Base-by-base conservation (phyloP, 495 filamentous ascomycete species). In the Annulohypoxylon moriforme region DNA sequence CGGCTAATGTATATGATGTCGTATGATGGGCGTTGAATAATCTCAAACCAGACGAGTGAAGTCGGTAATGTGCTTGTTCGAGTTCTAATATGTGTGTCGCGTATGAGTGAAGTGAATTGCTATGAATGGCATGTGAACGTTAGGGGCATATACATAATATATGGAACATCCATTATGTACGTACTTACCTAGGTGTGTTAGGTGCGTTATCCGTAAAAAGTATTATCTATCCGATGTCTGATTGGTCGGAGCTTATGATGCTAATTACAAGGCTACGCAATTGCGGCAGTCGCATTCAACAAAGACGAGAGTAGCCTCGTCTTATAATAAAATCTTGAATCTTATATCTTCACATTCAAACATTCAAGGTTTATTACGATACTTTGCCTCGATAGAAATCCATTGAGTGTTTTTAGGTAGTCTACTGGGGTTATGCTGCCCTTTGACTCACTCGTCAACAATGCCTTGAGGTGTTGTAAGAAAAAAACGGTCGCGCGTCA, bases 1-100 rank as follows among this genome's bases (percentile, higher is more conserved):
- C 73, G 67, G 63, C 60, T 75, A 76, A 78, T 82, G 76, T 82
- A 82, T 76, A 81, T 81, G 78, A 78, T 67, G 76, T 78, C 73
- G 75, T 71, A 76, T 74, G 74, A 77, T 77, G 46, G 78, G 64
- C 74, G 63, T 67, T 73, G 61, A 66, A 72, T 75, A 73, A 49
- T 61, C 67, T 14, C 56, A 53, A 56, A 40, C 16, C 4, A 68
- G 52, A 63, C 44, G 58, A 60, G 46, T 49, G 46, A 63, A 18
- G 52, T 36, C 29, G 38, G 40, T 40, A 27, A 20, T 33, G 44
- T 40, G 10, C 50, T 59, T 49, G 40, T 16, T 29, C 10, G 29
- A 33, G 10, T 60, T 29, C 36, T 24, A 22, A 34, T 61, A 25
- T 18, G 24, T 55, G 13, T 20, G 25, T 46, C n/a, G 16, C 40